phyloP scores from a whole-genome alignment of 345 rosid genomes.

The Citrus unshiu region DNA sequence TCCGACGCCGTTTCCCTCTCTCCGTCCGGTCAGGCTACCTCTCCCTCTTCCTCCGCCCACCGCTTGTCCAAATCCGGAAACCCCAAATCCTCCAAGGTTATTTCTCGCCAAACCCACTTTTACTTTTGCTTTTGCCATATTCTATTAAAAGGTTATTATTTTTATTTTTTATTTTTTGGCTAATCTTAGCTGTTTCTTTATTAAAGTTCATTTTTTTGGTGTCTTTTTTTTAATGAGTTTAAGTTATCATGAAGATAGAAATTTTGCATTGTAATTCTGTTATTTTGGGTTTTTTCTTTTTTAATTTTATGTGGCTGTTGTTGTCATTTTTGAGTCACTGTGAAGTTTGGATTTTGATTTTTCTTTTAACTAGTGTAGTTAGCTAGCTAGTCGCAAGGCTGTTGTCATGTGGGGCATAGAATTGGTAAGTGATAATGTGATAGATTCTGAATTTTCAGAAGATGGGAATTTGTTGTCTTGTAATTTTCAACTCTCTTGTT shows the following conservation, averaged over 20 bases:
- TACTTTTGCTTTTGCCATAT: neutral
- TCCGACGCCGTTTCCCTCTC: conserved; percentile 41
- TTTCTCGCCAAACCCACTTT: neutral
- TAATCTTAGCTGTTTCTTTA: neutral
- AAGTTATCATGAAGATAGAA: neutral
- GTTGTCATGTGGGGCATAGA: conserved; percentile 35
- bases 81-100: conserved; percentile 59
- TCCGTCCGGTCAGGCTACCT: conserved; percentile 33
- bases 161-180: neutral
- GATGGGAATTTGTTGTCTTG: conserved; percentile 50
- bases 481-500: conserved; percentile 41
- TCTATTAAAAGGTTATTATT: neutral
- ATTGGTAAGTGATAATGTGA: conserved; percentile 33
- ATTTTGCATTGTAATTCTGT: neutral
- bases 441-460: conserved; percentile 38
- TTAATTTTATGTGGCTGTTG: neutral
- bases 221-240: conserved; percentile 3
- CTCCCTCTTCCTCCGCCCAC: conserved; percentile 64
- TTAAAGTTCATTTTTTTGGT: neutral
- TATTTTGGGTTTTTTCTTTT: neutral
- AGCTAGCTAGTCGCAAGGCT: conserved; percentile 24
- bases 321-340: neutral
- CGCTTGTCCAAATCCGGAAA: conserved; percentile 47
- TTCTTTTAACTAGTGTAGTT: neutral
- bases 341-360: neutral